Evolutionary conservation across 768 basidiomycete genomes (phyloP).

Genomic region (Serendipita indica): DNA sequence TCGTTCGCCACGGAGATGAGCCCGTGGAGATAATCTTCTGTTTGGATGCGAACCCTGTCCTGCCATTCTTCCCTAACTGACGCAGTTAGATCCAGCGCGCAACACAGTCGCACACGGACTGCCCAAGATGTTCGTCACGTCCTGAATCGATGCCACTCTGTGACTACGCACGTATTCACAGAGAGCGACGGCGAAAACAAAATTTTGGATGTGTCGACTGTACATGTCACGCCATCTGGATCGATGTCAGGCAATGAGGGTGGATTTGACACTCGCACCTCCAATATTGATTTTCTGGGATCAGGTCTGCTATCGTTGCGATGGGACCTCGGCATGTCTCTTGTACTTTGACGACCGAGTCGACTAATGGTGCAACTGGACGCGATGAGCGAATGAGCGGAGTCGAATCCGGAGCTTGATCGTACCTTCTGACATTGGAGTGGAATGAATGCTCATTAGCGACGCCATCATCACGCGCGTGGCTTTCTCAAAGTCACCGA

Average conservation of each 20-base stretch:
- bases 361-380: constrained; percentile 46
- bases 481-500: constrained; percentile 60
- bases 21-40: constrained; percentile 72
- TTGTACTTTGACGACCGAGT: constrained; percentile 41
- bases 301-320: constrained; percentile 29
- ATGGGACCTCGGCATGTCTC: constrained; percentile 37
- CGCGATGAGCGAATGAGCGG: too few species aligned
- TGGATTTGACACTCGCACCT: constrained; percentile 54
- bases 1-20: constrained; percentile 68
- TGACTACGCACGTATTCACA: constrained; percentile 48
- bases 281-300: constrained; percentile 67
- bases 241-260: background rate
- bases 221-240: constrained; percentile 15
- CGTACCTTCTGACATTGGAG: constrained; percentile 44
- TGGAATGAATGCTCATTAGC: constrained; percentile 69
- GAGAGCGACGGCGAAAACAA: constrained; percentile 50
- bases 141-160: constrained; percentile 40
- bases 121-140: constrained; percentile 42
- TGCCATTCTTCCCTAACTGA: constrained; percentile 58
- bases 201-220: constrained; percentile 31
- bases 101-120: constrained; percentile 32
- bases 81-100: background rate
- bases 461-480: constrained; percentile 56
- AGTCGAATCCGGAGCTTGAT: too few species aligned
- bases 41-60: constrained; percentile 44